Evolutionary conservation across 306 rosid genomes (phyloP), one percentile per base, ranked within the genome.

Genomic region (Dryas drummondii): DNA sequence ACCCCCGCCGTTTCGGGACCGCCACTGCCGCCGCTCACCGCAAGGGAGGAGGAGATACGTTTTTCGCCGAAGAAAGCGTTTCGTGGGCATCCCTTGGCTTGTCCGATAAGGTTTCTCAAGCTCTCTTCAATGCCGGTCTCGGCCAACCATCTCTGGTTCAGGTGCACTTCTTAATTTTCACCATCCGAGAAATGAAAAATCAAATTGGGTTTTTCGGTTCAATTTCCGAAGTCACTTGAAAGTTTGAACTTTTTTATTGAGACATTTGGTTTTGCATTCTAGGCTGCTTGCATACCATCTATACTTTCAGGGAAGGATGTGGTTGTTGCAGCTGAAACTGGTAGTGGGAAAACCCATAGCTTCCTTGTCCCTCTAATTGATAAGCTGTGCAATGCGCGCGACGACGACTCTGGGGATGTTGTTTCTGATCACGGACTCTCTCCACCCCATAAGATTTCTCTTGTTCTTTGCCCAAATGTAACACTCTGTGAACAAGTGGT

Each of bases 261-360:
- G 48, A 56, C 46, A 46, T 62, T 48, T 82, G 6, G 26, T 76
- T 74, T 74, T 75, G 82, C 66, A 58, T 79, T 78, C 77, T 84
- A 91, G 98, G 98, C 97, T 78, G 86, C 97, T 88, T 84, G 90
- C 53, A 76, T 94, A 45, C 97, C 98, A 5, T 77, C 93, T 74
- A 86, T 94, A 81, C 82, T 87, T 51, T 87, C 96, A 48, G 97
- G 88, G 64, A 88, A 87, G 76, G 98, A 94, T 81, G 91, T 87
- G 80, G 76, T 94, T 70, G 84, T 94, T 78, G 98, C 98, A 10
- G 98, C 98, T 0, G 98, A 94, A 91, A 94, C 97, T 2, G 98
- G 98, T 10, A 91, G 98, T 76, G 97, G 98, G 27, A 91, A 94
- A 86, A 94, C 98, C 15, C 91, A 94, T 74, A 84, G 96, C 66